Base-by-base conservation (phyloP, 2,329 filamentous ascomycete species). In the Aureobasidium mangrovei region DNA sequence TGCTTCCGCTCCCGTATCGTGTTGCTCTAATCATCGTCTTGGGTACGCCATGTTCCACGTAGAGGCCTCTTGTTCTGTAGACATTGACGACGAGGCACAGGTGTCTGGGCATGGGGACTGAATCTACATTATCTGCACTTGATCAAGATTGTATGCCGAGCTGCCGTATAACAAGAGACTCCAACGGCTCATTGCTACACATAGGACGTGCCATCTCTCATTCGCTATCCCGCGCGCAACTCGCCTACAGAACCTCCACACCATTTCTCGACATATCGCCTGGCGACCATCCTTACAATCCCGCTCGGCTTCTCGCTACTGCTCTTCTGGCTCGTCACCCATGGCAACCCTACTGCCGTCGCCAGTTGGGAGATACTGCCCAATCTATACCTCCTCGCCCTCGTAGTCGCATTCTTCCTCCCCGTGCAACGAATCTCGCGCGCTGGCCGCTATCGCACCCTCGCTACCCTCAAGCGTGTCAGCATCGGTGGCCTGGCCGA, bases 101-200 rank as follows among this genome's bases (percentile, higher is more conserved):
- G 88, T 62, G 84, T 95, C 65, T 97, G 91, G 91, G 90, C 88
- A 68, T 98, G 91, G 90, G 90, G 85, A 60, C 71, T 86, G 62
- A 97, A 96, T 73, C 81, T 97, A 39, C 90, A 96, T 67, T 91
- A 88, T 72, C 83, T 97, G 57, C 78, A 85, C 64, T 72, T 82
- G 56, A 76, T 83, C 64, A 86, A 86, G 67, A 94, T 98, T 73
- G 81, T 83, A 70, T 58, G 76, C 44, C 32, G 10, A 35, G 32
- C 32, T 35, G 6, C 32, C 32, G 6, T 35, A 35, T 38, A 8
- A 26, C 4, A 6, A 27, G 24, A 41, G 5, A 1, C 9, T 27
- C n/a, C 35, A 12, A 29, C 12, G 26, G 26, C 48, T 47, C 7
- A 38, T 46, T 35, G 42, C 48, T 8, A 29, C 27, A n/a, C 24